Base-by-base conservation (phyloP, 176 grass and related monocot genomes). In the Aegilops speltoides region DNA sequence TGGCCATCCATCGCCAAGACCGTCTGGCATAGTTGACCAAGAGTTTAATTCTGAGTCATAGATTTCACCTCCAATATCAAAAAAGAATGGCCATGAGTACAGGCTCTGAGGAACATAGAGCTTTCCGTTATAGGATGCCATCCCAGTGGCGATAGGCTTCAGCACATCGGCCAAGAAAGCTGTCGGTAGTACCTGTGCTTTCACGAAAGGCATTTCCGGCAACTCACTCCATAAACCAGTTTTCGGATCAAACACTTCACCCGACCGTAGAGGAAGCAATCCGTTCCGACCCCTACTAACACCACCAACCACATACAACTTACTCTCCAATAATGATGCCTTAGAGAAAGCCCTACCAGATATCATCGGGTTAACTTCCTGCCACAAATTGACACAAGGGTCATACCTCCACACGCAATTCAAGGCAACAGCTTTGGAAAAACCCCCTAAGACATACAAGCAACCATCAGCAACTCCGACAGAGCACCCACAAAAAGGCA, bases 1-100 rank as follows among this genome's bases (percentile, higher is more conserved):
- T n/a, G 93, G 96, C 96, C 96, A 98, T 41, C 91, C 96, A 63
- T 95, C 84, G 7, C 93, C 91, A 37, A 98, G 91, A n/a, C 96
- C 93, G 41, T 91, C 78, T 0, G 89, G 86, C 96, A 98, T 98
- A 16, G 82, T 79, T 50, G 54, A 73, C 96, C 96, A 98, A 17
- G 89, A 86, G 83, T 93, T 87, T 16, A 81, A 45, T 52, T 74
- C 73, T 1, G 93, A 92, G 48, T 98, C 93, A 71, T 94, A 95
- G 11, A 98, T 92, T 86, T 98, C 96, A 2, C 96, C 96, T 79
- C 96, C 91, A 33, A 98, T 90, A 62, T 98, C 96, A 1, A 92
- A 95, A 83, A 91, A 95, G 70, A 98, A 94, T 9, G 96, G 96
- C 90, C 93, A 98, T 41, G 91, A 94, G 67, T 95, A 98, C 22